Evolutionary conservation across 352 stramenopile species (phyloP), one percentile per base, ranked within the genome.

Genomic region (Phytopythium kandeliae): DNA sequence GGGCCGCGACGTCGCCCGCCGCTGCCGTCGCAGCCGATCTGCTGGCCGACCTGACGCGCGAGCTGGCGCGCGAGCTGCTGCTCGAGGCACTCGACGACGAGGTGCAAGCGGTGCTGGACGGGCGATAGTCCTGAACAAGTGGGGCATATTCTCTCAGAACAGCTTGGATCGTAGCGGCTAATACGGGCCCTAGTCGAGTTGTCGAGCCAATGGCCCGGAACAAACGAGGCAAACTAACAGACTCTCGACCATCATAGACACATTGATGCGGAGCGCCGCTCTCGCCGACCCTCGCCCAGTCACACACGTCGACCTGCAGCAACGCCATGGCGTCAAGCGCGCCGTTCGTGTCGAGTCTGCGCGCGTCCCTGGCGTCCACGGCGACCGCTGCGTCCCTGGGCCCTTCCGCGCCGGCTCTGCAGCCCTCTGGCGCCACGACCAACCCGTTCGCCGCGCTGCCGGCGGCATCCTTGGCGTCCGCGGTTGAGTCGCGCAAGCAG

Each of bases 271-370:
- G n/a, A n/a, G n/a, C n/a, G n/a, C n/a, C n/a, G n/a, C n/a, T n/a
- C n/a, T n/a, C n/a, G n/a, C n/a, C n/a, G n/a, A n/a, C n/a, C n/a
- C n/a, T n/a, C n/a, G n/a, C n/a, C n/a, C n/a, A n/a, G n/a, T n/a
- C n/a, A n/a, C 28, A 9, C 28, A 31, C 4, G 28, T 10, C 28
- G 9, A 4, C 9, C 28, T 31, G 9, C 28, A 31, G 4, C 28
- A 31, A 10, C 28, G 28, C 2, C 19, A 69, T 68, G 62, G 38
- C 62, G 26, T 53, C 64, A 5, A 41, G 17, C 19, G 26, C 21
- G 26, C 52, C 70, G 33, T 81, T 78, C 59, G 67, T 72, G 47
- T 78, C 71, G 17, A 74, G 62, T 47, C 44, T 81, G 31, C 67
- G 71, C 40, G 60, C 61, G 35, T 66, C 64, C 38, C 48, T 78